These are phyloP conservation scores for Gaultheria prostrata DNA, from an alignment of 148 eudicot species.

Conservation along the genomic window DNA sequence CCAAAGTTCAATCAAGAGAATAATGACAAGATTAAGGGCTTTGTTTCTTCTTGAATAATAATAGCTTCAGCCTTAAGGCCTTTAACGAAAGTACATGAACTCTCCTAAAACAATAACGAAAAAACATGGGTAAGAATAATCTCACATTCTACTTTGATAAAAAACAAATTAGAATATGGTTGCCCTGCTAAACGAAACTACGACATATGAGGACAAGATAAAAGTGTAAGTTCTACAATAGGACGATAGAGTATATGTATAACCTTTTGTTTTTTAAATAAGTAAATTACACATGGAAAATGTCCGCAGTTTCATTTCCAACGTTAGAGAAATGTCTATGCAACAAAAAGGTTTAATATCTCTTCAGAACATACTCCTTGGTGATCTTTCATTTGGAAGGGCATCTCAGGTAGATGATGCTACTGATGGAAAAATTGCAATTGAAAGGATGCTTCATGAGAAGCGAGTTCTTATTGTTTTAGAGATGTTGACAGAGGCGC, in stretches of 20 bases:
- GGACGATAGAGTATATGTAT: too few species aligned
- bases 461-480: conserved; percentile 44
- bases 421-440: conserved; percentile 15
- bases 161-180: too few species aligned
- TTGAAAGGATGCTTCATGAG: conserved; percentile 18
- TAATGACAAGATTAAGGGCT: neutral
- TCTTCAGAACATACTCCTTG: conserved; percentile 28
- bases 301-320: conserved; percentile 47
- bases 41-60: neutral
- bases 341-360: conserved; percentile 23
- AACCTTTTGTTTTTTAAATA: too few species aligned
- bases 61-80: too few species aligned
- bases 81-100: too few species aligned
- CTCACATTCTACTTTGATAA: too few species aligned
- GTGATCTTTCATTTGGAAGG: conserved; percentile 25
- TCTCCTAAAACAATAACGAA: too few species aligned
- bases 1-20: neutral
- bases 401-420: conserved; percentile 13
- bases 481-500: conserved; percentile 45
- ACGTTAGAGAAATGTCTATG: conserved; percentile 36
- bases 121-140: too few species aligned
- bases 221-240: too few species aligned
- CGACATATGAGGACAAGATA: too few species aligned
- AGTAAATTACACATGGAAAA: too few species aligned
- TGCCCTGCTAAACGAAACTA: too few species aligned